phyloP scores from a whole-genome alignment of 495 filamentous ascomycete species.

The Aspergillus haitiensis region DNA sequence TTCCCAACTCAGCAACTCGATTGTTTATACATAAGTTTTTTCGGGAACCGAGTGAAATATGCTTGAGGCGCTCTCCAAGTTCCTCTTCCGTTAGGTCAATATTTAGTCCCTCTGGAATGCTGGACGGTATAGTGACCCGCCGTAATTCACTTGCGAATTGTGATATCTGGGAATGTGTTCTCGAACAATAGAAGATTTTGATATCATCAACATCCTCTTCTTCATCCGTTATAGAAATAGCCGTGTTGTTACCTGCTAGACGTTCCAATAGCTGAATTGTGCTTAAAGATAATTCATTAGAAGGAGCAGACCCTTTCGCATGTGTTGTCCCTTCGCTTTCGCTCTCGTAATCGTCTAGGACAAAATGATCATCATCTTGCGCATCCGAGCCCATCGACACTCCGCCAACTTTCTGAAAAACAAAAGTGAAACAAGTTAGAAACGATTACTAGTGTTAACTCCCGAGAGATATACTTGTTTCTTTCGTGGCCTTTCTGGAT shows the following conservation, averaged over 20 bases:
- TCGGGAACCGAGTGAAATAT: conserved; percentile 83
- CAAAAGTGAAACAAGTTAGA: conserved; percentile 8
- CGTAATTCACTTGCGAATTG: conserved; percentile 92
- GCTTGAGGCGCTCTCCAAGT: conserved; percentile 69
- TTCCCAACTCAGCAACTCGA: conserved; percentile 68
- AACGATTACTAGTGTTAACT: background rate
- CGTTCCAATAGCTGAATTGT: conserved; percentile 44
- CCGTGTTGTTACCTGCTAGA: conserved; percentile 35
- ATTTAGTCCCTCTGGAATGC: conserved; percentile 41
- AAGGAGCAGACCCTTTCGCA: conserved; percentile 21
- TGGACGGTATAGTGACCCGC: conserved; percentile 73
- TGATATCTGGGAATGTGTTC: conserved; percentile 91
- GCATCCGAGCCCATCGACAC: conserved; percentile 29
- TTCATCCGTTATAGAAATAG: conserved; percentile 43
- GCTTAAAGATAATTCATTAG: conserved; percentile 43
- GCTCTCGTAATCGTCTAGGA: conserved; percentile 79
- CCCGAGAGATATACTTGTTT: conserved; percentile 44
- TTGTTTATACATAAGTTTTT: conserved; percentile 94
- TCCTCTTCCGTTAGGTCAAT: conserved; percentile 26
- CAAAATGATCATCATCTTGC: conserved; percentile 70
- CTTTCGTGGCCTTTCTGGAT: conserved; percentile 48
- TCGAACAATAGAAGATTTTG: conserved; percentile 91
- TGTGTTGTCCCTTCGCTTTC: conserved; percentile 49
- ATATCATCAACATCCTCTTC: conserved; percentile 57
- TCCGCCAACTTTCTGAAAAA: conserved; percentile 35